A percentile compares a stretch with the other conserved stretches of the same genome.
These are phyloP conservation scores for Camellia japonica DNA, from an alignment of 148 eudicot species.

Conservation along the genomic window DNA sequence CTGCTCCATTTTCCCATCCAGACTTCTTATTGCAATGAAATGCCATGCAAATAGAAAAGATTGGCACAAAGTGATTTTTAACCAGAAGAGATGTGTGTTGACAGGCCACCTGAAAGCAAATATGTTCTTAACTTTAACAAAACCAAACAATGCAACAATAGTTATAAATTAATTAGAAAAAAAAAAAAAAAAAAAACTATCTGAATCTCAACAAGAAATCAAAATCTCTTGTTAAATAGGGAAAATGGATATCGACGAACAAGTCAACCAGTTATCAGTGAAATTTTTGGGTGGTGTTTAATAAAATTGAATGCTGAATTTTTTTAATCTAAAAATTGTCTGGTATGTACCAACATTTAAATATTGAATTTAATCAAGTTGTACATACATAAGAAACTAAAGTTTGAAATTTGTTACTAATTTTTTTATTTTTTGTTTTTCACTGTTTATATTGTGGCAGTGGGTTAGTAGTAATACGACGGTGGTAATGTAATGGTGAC, in stretches of 20 bases:
- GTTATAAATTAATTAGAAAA: background rate
- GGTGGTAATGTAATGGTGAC: too few species aligned
- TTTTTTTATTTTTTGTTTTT: too few species aligned
- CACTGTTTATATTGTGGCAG: too few species aligned
- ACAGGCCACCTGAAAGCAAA: constrained; percentile 61
- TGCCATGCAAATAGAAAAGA: constrained; percentile 88
- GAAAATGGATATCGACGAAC: background rate
- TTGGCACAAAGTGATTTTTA: constrained; percentile 66
- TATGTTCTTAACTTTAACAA: constrained; percentile 10
- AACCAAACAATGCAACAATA: background rate
- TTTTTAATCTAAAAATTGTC: too few species aligned
- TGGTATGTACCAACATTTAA: too few species aligned
- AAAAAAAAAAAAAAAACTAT: background rate
- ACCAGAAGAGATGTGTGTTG: constrained; percentile 55
- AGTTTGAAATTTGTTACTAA: too few species aligned
- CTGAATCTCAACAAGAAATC: background rate
- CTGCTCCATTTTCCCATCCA: constrained; percentile 67
- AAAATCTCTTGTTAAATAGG: background rate
- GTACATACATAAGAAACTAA: too few species aligned
- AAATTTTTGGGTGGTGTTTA: background rate
- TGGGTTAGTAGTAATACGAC: too few species aligned
- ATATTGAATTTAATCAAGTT: too few species aligned
- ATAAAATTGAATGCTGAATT: too few species aligned
- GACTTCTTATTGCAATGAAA: constrained; percentile 75
- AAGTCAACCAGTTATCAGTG: background rate